Percentiles rank a stretch among this genome's conserved stretches.
Conservation (phyloP, 352 stramenopile genomes). For the Blastocystis sp. region DNA sequence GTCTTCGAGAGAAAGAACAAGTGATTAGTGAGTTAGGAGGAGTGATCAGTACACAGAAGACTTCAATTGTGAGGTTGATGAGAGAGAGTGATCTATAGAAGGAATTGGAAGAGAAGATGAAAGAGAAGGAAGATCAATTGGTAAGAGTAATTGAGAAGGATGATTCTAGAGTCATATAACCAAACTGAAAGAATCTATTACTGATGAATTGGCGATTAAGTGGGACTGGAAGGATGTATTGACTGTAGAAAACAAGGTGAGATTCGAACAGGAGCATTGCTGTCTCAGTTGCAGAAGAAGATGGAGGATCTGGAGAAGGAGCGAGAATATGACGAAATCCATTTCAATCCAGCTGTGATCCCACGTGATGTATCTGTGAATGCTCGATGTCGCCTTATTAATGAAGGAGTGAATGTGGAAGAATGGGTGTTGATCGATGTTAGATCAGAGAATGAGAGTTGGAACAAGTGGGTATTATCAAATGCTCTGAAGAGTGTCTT, state of each 20-base stretch:
- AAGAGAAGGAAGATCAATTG: constrained; percentile 30
- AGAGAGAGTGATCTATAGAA: not conserved
- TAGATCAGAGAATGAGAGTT: not conserved
- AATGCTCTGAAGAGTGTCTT: not conserved
- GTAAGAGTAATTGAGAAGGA: not conserved
- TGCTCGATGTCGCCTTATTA: not conserved
- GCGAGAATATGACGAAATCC: not conserved
- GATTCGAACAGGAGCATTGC: not conserved
- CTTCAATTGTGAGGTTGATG: not conserved
- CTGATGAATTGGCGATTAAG: constrained; percentile 33
- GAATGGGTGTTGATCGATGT: constrained; percentile 17
- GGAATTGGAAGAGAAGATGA: not conserved
- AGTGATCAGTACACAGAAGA: constrained; percentile 8
- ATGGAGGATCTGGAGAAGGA: constrained; percentile 5
- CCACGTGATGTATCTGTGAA: not conserved
- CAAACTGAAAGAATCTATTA: constrained; percentile 35
- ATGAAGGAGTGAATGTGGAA: not conserved
- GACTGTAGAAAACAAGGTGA: constrained; percentile 26
- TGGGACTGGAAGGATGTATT: not conserved
- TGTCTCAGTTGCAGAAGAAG: constrained; percentile 40
- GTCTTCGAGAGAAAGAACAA: constrained; percentile 41
- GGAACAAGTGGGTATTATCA: constrained; percentile 10
- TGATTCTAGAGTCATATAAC: not conserved
- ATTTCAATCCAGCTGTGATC: not conserved
- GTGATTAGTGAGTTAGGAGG: constrained; percentile 22